Conservation (phyloP, 495 filamentous ascomycete species). For the Penicillium desertorum region DNA sequence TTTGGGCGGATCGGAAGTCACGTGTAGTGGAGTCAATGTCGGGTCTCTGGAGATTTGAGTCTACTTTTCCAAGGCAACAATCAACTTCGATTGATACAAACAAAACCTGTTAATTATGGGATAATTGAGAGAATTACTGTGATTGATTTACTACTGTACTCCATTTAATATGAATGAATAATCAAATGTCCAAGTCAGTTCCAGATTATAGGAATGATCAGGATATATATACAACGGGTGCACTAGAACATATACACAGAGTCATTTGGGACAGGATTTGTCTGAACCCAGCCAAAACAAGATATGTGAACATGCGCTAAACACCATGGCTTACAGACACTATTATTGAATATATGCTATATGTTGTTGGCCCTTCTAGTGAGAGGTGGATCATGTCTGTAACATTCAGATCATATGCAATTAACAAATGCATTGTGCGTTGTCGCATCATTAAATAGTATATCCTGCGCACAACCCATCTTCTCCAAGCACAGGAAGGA, state of each 20-base stretch:
- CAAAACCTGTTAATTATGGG: not conserved
- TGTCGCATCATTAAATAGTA: slow-evolving; percentile 14
- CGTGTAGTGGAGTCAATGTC: slow-evolving; percentile 4
- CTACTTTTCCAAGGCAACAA: not conserved
- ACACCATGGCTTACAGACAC: not conserved
- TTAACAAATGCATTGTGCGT: slow-evolving; percentile 13
- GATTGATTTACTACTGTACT: not conserved
- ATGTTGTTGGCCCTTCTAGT: not conserved
- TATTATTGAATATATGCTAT: not conserved
- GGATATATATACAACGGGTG: not conserved
- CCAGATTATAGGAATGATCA: not conserved
- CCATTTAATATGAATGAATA: not conserved
- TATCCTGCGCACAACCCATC: slow-evolving; percentile 6
- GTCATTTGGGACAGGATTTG: not conserved
- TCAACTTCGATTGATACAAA: not conserved
- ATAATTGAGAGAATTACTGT: not conserved
- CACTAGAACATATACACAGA: not conserved
- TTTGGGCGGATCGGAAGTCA: slow-evolving; percentile 1
- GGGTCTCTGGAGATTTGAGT: not conserved
- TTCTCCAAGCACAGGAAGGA: not conserved
- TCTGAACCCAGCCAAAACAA: not conserved
- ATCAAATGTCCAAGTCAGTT: not conserved
- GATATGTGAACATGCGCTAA: not conserved
- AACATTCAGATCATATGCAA: slow-evolving; percentile 11
- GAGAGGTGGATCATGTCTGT: not conserved